Evolutionary conservation across 176 grass and related monocot species (phyloP).

Genomic region (Thalia dealbata): DNA sequence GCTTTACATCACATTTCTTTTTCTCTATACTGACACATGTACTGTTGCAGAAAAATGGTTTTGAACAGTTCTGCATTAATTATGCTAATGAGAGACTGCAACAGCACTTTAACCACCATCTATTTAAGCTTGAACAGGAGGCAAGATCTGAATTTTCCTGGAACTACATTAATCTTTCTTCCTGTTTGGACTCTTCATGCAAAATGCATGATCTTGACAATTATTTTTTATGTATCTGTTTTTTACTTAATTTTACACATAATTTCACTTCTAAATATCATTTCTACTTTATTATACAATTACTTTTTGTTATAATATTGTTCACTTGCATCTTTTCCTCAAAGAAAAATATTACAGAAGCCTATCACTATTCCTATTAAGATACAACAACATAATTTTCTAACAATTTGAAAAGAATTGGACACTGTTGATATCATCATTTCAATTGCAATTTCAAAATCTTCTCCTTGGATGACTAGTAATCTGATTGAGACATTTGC

Average conservation of each 20-base stretch:
- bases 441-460: too few relatives aligned
- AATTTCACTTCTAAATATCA: background rate
- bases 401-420: too few relatives aligned
- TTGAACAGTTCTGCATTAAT: constrained; percentile 99
- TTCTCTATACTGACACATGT: background rate
- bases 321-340: background rate
- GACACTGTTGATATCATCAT: too few relatives aligned
- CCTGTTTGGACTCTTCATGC: background rate
- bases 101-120: constrained; percentile 93
- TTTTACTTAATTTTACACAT: background rate
- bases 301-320: background rate
- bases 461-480: too few relatives aligned
- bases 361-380: background rate
- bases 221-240: background rate
- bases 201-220: too few relatives aligned
- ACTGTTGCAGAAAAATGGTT: constrained; percentile 67
- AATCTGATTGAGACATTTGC: too few relatives aligned
- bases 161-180: background rate
- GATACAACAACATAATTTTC: too few relatives aligned
- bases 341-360: background rate
- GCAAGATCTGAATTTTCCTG: constrained; percentile 21
- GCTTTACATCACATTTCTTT: constrained; percentile 21
- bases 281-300: background rate
- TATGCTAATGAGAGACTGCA: constrained; percentile 95
- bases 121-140: constrained; percentile 98